Evolutionary conservation across 1,284 basidiomycete genomes (phyloP).

Genomic region (Irpex lacteus): DNA sequence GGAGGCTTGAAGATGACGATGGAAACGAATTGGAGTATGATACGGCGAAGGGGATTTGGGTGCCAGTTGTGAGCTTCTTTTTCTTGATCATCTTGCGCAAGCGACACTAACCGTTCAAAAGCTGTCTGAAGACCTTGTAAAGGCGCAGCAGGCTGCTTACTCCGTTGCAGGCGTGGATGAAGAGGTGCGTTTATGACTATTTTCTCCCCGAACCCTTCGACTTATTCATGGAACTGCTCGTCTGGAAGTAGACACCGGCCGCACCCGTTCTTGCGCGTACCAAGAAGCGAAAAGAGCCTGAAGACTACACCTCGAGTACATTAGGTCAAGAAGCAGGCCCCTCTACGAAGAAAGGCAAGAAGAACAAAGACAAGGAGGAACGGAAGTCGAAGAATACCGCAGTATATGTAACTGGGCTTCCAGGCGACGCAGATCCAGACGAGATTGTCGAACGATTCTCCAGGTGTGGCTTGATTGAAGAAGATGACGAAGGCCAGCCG

Average conservation of each 20-base stretch:
- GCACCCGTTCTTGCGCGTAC: conserved; percentile 78
- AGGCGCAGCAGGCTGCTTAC: conserved; percentile 90
- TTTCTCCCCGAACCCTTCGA: not conserved
- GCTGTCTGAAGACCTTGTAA: conserved; percentile 82
- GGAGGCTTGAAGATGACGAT: conserved; percentile 88
- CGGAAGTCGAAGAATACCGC: conserved; percentile 87
- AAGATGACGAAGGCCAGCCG: conserved; percentile 84
- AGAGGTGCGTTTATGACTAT: conserved; percentile 53
- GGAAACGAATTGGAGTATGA: conserved; percentile 91
- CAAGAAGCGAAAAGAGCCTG: conserved; percentile 80
- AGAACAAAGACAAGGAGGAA: conserved; percentile 39
- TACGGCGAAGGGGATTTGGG: conserved; percentile 69
- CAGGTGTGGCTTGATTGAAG: conserved; percentile 89
- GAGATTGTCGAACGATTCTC: conserved; percentile 84
- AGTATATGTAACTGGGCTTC: conserved; percentile 88
- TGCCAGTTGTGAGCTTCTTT: conserved; percentile 65
- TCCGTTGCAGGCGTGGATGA: conserved; percentile 89
- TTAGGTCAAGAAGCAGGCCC: conserved; percentile 40
- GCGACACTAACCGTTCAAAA: conserved; percentile 21
- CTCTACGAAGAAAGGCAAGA: conserved; percentile 64
- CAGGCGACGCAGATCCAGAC: conserved; percentile 70
- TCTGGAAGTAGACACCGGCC: conserved; percentile 64
- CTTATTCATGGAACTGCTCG: not conserved
- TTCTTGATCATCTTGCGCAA: not conserved
- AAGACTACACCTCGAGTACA: conserved; percentile 70